A percentile compares a stretch with the other conserved stretches of the same genome.
phyloP scores from a whole-genome alignment of 2,329 filamentous ascomycete species.

The Pseudohalonectria lignicola region DNA sequence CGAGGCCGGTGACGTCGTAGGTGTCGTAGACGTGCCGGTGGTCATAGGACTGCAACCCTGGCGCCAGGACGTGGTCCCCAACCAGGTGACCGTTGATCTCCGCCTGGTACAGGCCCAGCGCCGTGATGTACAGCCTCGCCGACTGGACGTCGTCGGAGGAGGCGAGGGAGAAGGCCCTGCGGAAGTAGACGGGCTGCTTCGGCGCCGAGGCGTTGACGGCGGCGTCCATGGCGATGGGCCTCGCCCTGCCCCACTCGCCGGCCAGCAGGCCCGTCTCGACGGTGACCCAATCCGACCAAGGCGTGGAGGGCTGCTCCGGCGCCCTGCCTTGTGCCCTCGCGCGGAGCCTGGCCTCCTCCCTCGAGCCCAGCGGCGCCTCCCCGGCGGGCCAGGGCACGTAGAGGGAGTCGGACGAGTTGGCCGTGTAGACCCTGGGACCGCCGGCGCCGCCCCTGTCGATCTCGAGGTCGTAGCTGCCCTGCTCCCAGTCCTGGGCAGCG shows the following conservation, averaged over 20 bases:
- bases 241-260: slow-evolving; percentile 5
- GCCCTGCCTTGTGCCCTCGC: slow-evolving; percentile 4
- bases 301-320: not conserved
- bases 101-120: slow-evolving; percentile 20
- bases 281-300: slow-evolving; percentile 9
- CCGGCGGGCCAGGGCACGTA: slow-evolving; percentile 26
- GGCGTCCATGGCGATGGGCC: not conserved
- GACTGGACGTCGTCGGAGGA: not conserved
- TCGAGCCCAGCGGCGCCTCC: slow-evolving; percentile 5
- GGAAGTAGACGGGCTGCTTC: slow-evolving; percentile 9
- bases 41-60: slow-evolving; percentile 29
- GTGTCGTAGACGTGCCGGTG: slow-evolving; percentile 27
- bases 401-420: slow-evolving; percentile 12
- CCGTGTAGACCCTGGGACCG: slow-evolving; percentile 3
- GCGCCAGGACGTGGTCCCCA: slow-evolving; percentile 20
- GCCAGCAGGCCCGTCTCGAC: slow-evolving; percentile 8
- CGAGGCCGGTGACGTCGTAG: slow-evolving; percentile 24
- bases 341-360: slow-evolving; percentile 7
- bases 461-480: slow-evolving; percentile 9
- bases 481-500: slow-evolving; percentile 6
- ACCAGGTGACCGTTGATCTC: slow-evolving; percentile 22
- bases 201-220: not conserved
- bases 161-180: slow-evolving; percentile 8
- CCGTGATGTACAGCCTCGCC: slow-evolving; percentile 23
- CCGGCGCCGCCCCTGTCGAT: slow-evolving; percentile 1